These are phyloP conservation scores for Gossypium rotundifolium DNA, from an alignment of 345 rosid genomes.

Conservation along the genomic window DNA sequence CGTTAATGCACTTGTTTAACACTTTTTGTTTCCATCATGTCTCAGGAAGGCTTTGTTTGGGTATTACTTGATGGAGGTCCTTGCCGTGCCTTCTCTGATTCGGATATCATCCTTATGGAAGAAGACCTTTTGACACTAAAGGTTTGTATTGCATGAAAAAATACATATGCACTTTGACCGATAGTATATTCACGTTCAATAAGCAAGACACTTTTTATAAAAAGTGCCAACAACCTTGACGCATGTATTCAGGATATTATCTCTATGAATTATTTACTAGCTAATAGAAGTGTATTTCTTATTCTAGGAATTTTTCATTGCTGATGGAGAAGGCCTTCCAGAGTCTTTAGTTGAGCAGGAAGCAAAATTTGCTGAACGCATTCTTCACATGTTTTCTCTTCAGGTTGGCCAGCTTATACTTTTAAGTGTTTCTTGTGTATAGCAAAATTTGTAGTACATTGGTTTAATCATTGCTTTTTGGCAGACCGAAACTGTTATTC, in stretches of 20 bases:
- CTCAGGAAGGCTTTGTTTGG: conserved; percentile 74
- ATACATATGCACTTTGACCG: neutral
- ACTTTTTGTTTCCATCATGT: conserved; percentile 13
- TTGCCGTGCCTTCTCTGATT: conserved; percentile 77
- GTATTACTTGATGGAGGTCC: conserved; percentile 94
- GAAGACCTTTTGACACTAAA: conserved; percentile 71
- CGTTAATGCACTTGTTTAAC: neutral
- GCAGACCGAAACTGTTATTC: conserved; percentile 71
- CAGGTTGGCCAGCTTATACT: conserved; percentile 43
- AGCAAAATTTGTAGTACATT: neutral
- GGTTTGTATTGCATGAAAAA: conserved; percentile 28
- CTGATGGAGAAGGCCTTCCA: conserved; percentile 92
- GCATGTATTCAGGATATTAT: neutral
- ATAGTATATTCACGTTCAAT: neutral
- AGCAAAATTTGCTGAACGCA: conserved; percentile 64
- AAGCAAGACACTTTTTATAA: neutral
- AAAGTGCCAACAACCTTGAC: neutral
- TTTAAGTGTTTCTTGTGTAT: neutral
- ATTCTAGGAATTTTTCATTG: conserved; percentile 84
- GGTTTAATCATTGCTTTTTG: conserved; percentile 19
- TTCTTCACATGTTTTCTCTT: conserved; percentile 65
- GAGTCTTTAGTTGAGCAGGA: conserved; percentile 81
- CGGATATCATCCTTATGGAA: conserved; percentile 70
- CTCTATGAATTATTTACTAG: neutral
- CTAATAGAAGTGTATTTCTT: conserved; percentile 11